These are phyloP conservation scores for Zopfia rhizophila DNA, from an alignment of 2,329 filamentous ascomycete genomes.

Conservation along the genomic window DNA sequence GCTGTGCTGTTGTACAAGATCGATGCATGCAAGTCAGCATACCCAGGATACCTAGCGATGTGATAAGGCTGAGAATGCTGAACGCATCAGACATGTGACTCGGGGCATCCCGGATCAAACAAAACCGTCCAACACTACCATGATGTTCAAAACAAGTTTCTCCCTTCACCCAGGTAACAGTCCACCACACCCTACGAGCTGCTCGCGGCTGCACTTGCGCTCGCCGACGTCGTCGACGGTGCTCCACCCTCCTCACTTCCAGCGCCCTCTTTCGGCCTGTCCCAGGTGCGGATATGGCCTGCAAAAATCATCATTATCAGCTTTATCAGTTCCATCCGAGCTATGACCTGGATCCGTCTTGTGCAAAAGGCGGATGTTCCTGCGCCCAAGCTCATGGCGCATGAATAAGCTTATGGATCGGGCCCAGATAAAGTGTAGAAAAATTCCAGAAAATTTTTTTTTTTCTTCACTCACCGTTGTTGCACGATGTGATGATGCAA, in stretches of 20 bases:
- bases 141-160: background rate
- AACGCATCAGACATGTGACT: constrained; percentile 17
- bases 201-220: too few relatives aligned
- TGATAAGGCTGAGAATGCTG: constrained; percentile 31
- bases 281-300: constrained; percentile 82
- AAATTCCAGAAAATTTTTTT: constrained; percentile 17
- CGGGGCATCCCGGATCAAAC: constrained; percentile 22
- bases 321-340: too few relatives aligned
- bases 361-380: constrained; percentile 33
- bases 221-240: constrained; percentile 36
- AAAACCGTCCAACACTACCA: background rate
- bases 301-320: constrained; percentile 34
- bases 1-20: constrained; percentile 4
- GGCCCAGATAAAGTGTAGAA: constrained; percentile 11
- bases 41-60: constrained; percentile 8
- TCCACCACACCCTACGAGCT: too few relatives aligned
- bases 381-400: constrained; percentile 33
- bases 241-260: constrained; percentile 45
- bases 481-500: constrained; percentile 91
- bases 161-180: background rate
- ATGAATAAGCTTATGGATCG: constrained; percentile 36
- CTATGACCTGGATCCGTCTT: too few relatives aligned
- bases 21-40: constrained; percentile 1
- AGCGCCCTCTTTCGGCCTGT: constrained; percentile 66
- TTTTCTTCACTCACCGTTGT: constrained; percentile 75